Base-by-base conservation (phyloP, 139 green algal genomes). In the Picochlorum sp. region DNA sequence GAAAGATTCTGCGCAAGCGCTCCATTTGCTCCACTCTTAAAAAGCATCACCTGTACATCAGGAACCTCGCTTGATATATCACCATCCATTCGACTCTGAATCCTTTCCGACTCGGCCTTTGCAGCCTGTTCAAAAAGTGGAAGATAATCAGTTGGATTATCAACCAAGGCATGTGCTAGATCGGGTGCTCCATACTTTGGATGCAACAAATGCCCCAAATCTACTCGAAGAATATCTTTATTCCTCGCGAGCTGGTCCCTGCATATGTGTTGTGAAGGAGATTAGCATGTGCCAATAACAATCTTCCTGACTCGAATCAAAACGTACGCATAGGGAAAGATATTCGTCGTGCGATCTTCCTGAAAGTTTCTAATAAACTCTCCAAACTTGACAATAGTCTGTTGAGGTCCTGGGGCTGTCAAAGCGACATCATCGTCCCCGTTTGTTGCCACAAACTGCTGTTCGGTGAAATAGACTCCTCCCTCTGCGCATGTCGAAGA, bases 361-460 rank as follows among this genome's bases (percentile, higher is more conserved):
- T 82, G 69, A 55, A 83, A 86, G 13, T 55, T 81, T 9, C 66
- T 34, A 26, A 86, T 71, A 41, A 86, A 86, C 45, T 84, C 72
- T 4, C 59, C 69, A 71, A 86, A 83, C 23, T 77, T 78, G 38
- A 45, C 28, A 16, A 82, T 55, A 2, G 80, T 78, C 41, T 69
- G 62, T 2, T 64, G 49, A 16, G 49, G 49, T 20, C 44, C 65
- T 4, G 73, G 51, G 18, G 50, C 23, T 15, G 20, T 51, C 3
- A 67, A 55, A 54, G 47, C 8, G 4, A 77, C 65, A 4, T 72
- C 62, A 24, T 60, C 63, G 28, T 21, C 57, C 34, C 23, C 60
- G 23, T 16, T 30, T 31, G 57, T 60, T 38, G 37, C 55, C 44
- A 72, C 67, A 67, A 78, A 78, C 57, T 75, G 71, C 63, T 85